phyloP scores from a whole-genome alignment of 1,284 basidiomycete genomes.

The Ustilago curta region DNA sequence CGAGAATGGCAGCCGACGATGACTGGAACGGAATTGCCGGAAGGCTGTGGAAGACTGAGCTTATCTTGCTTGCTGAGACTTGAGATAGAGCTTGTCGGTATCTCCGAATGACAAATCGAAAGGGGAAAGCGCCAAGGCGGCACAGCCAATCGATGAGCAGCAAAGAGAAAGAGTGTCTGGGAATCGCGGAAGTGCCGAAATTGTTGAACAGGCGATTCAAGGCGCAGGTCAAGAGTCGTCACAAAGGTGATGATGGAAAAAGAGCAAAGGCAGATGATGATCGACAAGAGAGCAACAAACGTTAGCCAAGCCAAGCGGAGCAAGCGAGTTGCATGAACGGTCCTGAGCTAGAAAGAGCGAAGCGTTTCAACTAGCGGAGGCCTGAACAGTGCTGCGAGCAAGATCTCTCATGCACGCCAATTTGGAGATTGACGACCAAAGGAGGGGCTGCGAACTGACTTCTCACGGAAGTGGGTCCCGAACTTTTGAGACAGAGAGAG shows the following conservation, averaged over 20 bases:
- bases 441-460: neutral
- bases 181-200: conserved; percentile 9
- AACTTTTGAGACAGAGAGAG: neutral
- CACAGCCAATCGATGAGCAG: too few relatives aligned
- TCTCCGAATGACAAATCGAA: too few relatives aligned
- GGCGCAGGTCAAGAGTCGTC: neutral
- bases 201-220: conserved; percentile 10
- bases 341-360: too few relatives aligned
- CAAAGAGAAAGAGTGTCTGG: neutral
- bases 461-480: neutral
- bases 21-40: neutral
- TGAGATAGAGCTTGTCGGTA: too few relatives aligned
- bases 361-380: too few relatives aligned
- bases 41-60: too few relatives aligned
- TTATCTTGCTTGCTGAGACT: too few relatives aligned
- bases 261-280: neutral
- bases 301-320: neutral
- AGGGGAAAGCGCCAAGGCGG: too few relatives aligned
- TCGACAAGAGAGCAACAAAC: too few relatives aligned
- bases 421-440: neutral
- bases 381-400: too few relatives aligned
- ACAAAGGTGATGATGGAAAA: neutral
- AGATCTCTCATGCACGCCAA: neutral
- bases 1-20: neutral
- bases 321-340: neutral